Base-by-base conservation (phyloP, 1,284 basidiomycete species). In the Ganoderma sp. region DNA sequence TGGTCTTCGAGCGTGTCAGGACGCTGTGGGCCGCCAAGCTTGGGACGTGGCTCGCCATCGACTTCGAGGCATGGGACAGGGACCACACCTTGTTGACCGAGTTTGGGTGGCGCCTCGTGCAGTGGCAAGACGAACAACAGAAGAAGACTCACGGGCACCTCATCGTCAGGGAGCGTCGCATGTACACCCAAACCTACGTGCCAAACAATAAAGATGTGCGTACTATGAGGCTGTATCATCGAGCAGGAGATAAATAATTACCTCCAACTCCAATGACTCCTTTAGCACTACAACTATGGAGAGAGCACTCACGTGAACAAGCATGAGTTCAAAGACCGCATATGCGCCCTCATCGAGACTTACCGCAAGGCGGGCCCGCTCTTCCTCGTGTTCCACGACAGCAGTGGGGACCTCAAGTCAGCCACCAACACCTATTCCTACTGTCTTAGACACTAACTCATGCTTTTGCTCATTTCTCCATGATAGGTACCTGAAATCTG, bases 311-410 rank as follows among this genome's bases (percentile, higher is more conserved):
- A 82, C 7, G 77, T 91, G 61, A 81, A 81, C 65, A 85, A 84
- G 75, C 75, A 79, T 3, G 78, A 77, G 2, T 86, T 94, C 77
- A 88, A 86, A 73, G 68, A 77, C 15, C 83, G 81, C 57, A 84
- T 94, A 67, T 78, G 80, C 63, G 78, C 81, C 1, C 78, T 93
- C 56, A 72, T 95, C 57, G 73, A 78, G 3, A 72, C 77, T 6
- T 78, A 87, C 67, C 74, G 77, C 5, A 70, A 75, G 14, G 73
- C 80, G 37, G 90, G 90, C 0, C 90, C 92, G 0, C 78, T 94
- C n/a, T 94, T 89, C 76, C 83, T 95, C 41, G 84, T 95, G 12
- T 93, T 95, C 77, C 94, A 95, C 77, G 92, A 94, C 75, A 81
- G 84, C 62, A 85, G 80, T 68, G 87, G 90, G 71, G 93, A 95